Evolutionary conservation across 2,329 filamentous ascomycete species (phyloP), one percentile per base, ranked within the genome.

Genomic region (Ustulina deusta): DNA sequence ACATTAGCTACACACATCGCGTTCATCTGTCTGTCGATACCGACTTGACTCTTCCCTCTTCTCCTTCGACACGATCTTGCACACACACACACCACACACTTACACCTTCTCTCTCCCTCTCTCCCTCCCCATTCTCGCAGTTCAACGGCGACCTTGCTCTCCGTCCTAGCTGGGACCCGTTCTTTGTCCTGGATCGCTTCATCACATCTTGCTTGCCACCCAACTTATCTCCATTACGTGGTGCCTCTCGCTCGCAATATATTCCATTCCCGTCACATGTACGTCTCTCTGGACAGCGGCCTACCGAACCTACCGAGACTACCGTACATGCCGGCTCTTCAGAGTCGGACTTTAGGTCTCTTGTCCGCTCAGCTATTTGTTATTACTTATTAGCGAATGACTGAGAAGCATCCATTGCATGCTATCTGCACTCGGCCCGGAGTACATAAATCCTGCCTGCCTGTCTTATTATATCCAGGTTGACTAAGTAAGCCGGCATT

Each of bases 341-440:
- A 60, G 32, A 40, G 27, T 66, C 67, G 67, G 67, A 69, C 67
- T 69, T 69, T 69, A 67, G 67, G 51, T 65, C 34, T 61, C 60
- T 59, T 46, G 49, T 34, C 54, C 56, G 58, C 44, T 59, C 36
- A 38, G 34, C 22, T 25, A 27, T 40, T 6, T 13, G 25, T 48
- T 56, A 42, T 56, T 56, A 56, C 6, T 32, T 6, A 42, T 10
- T 17, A 55, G 52, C 17, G 52, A 56, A 56, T 40, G 54, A 29
- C 38, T 40, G 54, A 42, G 25, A 42, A 56, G 54, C 34, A n/a
- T 27, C 20, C 34, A 17, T 17, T 32, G 42, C 34, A 36, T 25
- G 29, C 32, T 54, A 15, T 38, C n/a, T 22, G 13, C n/a, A 15
- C 34, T 22, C 36, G 22, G 36, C 36, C 11, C 25, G 6, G 22